A percentile compares a stretch with the other conserved stretches of the same genome.
Conservation (phyloP, 345 rosid genomes). For the Boechera divaricarpa region DNA sequence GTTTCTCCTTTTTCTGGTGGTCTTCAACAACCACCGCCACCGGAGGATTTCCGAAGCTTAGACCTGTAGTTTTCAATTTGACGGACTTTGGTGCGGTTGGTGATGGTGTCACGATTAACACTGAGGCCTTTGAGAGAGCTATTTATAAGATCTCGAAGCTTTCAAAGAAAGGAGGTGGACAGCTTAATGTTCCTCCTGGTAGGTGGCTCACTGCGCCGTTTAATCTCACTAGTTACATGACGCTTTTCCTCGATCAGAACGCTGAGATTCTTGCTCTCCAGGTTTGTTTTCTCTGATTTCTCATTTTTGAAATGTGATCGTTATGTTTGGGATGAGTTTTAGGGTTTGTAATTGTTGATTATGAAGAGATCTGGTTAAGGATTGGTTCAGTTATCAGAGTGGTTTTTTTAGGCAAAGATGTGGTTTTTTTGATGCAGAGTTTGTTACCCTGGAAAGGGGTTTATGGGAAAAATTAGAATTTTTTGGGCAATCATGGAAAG, state of each 20-base stretch:
- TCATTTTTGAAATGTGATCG: not conserved
- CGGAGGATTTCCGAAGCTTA: slow-evolving; percentile 46
- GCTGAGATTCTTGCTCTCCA: slow-evolving; percentile 85
- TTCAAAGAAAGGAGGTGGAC: slow-evolving; percentile 78
- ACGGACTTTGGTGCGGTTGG: slow-evolving; percentile 95
- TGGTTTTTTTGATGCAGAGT: not conserved
- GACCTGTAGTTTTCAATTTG: slow-evolving; percentile 70
- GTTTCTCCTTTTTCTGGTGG: slow-evolving; percentile 51
- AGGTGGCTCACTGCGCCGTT: slow-evolving; percentile 95
- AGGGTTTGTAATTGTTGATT: not conserved
- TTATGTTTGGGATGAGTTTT: not conserved
- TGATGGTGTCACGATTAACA: slow-evolving; percentile 81
- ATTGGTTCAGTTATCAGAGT: not conserved
- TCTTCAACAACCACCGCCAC: slow-evolving; percentile 33
- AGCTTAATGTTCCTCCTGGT: slow-evolving; percentile 94
- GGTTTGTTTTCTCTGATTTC: slow-evolving; percentile 44
- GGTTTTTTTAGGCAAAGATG: not conserved
- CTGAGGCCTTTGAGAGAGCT: slow-evolving; percentile 88
- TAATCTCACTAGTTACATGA: slow-evolving; percentile 93
- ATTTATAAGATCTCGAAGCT: slow-evolving; percentile 74
- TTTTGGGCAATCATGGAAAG: not conserved
- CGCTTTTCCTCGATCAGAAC: slow-evolving; percentile 78
- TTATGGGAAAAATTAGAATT: not conserved
- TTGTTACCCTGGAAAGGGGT: not conserved
- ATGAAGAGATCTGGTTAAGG: slow-evolving; percentile 2